Percentiles rank a stretch among this genome's conserved stretches.
Evolutionary conservation across 2,329 filamentous ascomycete species (phyloP).

Genomic region (Chaetomiaceae sp.): DNA sequence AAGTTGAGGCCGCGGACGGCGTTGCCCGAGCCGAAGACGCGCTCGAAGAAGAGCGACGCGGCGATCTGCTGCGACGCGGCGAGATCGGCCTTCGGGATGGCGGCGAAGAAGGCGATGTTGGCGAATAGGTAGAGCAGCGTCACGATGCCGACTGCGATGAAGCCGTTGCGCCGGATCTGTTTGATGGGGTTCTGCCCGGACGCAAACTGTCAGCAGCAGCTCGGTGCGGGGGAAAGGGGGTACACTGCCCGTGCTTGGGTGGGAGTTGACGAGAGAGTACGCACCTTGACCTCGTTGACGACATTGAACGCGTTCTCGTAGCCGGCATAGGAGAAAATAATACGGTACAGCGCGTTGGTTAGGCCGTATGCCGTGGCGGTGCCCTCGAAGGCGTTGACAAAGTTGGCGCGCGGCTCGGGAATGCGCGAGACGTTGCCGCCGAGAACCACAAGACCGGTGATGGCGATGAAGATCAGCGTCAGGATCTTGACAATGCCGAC

Average conservation of each 20-base stretch:
- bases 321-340: constrained; percentile 52
- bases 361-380: constrained; percentile 39
- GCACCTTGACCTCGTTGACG: constrained; percentile 49
- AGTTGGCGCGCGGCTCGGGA: constrained; percentile 47
- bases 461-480: constrained; percentile 51
- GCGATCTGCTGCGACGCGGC: constrained; percentile 44
- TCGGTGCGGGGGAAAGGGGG: no score
- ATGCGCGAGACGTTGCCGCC: constrained; percentile 47
- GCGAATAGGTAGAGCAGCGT: constrained; percentile 50
- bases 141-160: constrained; percentile 44
- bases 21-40: constrained; percentile 46
- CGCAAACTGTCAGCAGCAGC: no score
- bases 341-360: constrained; percentile 54
- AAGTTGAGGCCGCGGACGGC: constrained; percentile 50
- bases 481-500: constrained; percentile 52
- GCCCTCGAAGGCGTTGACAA: constrained; percentile 48
- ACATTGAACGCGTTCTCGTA: constrained; percentile 56
- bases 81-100: constrained; percentile 48
- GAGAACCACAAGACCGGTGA: constrained; percentile 53
- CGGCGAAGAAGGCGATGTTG: constrained; percentile 56
- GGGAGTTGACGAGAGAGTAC: constrained; percentile 21
- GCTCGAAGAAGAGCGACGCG: constrained; percentile 52
- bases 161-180: constrained; percentile 45
- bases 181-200: constrained; percentile 45
- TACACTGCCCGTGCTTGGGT: no score